phyloP scores from a whole-genome alignment of 192 early-diverging fungal genomes.

The Umbelopsis vinacea region DNA sequence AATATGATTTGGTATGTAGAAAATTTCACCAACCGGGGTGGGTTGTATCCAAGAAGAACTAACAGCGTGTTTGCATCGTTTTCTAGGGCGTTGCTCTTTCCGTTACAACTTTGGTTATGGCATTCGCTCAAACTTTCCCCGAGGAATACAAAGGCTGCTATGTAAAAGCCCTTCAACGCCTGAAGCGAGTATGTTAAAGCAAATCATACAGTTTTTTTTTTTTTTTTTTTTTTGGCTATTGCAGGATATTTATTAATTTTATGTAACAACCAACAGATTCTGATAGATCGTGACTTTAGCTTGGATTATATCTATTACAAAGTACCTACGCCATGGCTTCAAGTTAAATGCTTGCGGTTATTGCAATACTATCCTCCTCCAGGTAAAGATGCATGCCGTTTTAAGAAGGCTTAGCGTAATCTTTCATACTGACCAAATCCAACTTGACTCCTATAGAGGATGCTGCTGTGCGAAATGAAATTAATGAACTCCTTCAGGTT shows the following conservation, averaged over 20 bases:
- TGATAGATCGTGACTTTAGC: conserved; percentile 82
- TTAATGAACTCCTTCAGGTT: conserved; percentile 79
- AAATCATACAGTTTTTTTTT: background rate
- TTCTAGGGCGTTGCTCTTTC: conserved; percentile 81
- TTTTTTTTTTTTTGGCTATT: background rate
- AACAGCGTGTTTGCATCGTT: background rate
- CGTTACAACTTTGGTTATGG: conserved; percentile 84
- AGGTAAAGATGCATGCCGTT: conserved; percentile 45
- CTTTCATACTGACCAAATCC: background rate
- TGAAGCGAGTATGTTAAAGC: conserved; percentile 67
- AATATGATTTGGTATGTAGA: conserved; percentile 74
- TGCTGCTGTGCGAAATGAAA: conserved; percentile 54
- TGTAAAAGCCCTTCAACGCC: conserved; percentile 75
- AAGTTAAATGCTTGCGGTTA: conserved; percentile 92
- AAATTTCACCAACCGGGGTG: too few relatives aligned
- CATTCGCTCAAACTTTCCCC: conserved; percentile 89
- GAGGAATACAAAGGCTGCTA: conserved; percentile 79
- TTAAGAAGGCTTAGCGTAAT: background rate
- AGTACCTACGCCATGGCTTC: conserved; percentile 97
- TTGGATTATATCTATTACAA: conserved; percentile 96
- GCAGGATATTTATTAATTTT: conserved; percentile 6
- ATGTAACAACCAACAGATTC: conserved; percentile 57
- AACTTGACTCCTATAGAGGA: conserved; percentile 43
- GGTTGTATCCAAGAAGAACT: too few relatives aligned
- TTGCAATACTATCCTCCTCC: conserved; percentile 95